These are phyloP conservation scores for Penicillium ochrochloron DNA, from an alignment of 495 filamentous ascomycete species.

Conservation along the genomic window DNA sequence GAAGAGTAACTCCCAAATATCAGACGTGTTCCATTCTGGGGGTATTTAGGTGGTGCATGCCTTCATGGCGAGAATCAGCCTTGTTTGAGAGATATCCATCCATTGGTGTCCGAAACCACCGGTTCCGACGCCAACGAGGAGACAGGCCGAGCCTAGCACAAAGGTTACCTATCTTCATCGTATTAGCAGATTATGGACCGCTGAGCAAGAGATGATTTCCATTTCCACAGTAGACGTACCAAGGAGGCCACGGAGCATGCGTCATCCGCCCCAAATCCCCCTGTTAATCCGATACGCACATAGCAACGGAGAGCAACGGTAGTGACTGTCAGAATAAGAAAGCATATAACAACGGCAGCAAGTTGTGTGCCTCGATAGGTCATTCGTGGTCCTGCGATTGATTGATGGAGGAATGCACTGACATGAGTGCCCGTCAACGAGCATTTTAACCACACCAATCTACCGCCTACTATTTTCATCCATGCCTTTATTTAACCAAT, in stretches of 20 bases:
- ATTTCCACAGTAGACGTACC: not conserved
- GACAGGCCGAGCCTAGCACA: not conserved
- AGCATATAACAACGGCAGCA: not conserved
- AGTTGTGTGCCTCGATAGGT: not conserved
- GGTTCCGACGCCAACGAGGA: not conserved
- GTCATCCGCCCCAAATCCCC: not conserved
- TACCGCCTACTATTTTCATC: too few species aligned
- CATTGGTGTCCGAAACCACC: not conserved
- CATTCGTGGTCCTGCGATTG: not conserved
- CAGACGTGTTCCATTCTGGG: not conserved
- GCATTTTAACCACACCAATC: too few species aligned
- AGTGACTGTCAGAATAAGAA: not conserved
- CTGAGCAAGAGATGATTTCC: not conserved
- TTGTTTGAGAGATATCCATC: not conserved
- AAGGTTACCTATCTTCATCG: not conserved
- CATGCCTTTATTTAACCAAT: not conserved
- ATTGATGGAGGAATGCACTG: not conserved
- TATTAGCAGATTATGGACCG: not conserved
- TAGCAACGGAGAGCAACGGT: not conserved
- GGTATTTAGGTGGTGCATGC: not conserved
- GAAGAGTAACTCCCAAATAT: not conserved
- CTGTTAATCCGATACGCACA: not conserved
- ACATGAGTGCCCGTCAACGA: not conserved
- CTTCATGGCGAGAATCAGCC: not conserved
- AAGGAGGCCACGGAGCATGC: not conserved